Base-by-base conservation (phyloP, 176 grass and related monocot genomes). In the Hsuehochloa calcarea region DNA sequence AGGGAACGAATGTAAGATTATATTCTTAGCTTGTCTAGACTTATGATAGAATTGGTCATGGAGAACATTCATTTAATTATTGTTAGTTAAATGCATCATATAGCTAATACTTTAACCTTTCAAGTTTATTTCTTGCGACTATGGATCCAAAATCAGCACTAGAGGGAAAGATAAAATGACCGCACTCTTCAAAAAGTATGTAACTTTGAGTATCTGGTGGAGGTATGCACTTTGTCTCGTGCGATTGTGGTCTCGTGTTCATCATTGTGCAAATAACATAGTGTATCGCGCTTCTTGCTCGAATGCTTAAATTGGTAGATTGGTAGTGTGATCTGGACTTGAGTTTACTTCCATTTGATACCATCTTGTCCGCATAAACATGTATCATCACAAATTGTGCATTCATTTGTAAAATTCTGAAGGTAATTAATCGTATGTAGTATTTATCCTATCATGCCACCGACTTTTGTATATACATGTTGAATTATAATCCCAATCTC, bases 171-270 rank as follows among this genome's bases (percentile, higher is more conserved):
- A 25, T 70, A 88, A 85, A 87, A 90, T 98, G 89, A 66, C 71
- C 2, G 91, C 77, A 60, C 68, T 96, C 51, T 96, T 96, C 68
- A 23, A 71, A 38, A 94, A 94, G 96, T 99, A 94, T 49, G 90
- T 65, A 75, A 63, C 31, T n/a, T 40, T 41, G 17, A 68, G 11
- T 62, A 70, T n/a, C n/a, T n/a, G 64, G 88, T 96, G 35, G 96
- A 98, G 96, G 96, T 98, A 93, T 74, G 63, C 76, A 80, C 41
- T 84, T 68, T 84, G 46, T 88, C 64, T 80, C n/a, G 65, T 76
- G 50, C 3, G 5, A 14, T 68, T 77, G 20, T 49, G 65, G 11
- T 86, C 13, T 51, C 46, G 51, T 78, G 51, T 78, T 65, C 52
- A 38, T 10, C 16, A 61, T 72, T 73, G 37, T 78, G 75, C 44